Evolutionary conservation across 768 basidiomycete species (phyloP), one percentile per base, ranked within the genome.

Genomic region (Hortiboletus campestris): DNA sequence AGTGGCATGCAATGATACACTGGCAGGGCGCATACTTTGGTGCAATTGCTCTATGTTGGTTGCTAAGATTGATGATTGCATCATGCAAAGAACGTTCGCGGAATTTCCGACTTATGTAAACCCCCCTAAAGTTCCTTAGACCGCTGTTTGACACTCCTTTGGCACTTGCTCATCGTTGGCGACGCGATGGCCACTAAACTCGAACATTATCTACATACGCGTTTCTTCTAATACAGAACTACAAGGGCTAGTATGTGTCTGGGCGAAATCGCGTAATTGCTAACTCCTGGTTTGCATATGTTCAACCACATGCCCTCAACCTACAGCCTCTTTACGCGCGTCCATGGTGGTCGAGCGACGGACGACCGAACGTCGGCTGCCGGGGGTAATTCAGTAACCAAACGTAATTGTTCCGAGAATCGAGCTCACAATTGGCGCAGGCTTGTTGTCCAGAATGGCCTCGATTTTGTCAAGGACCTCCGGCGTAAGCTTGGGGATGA

Each of bases 401-500:
- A 36, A 39, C 10, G n/a, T n/a, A n/a, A n/a, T 11, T 9, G 3
- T 7, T 28, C 14, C 7, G 12, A 43, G 16, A 36, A 11, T 34
- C 43, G 16, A 22, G 25, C 74, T 61, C 49, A 75, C 74, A 7
- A 63, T 60, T 2, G 65, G 51, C 4, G 63, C 50, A 20, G 71
- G 70, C 52, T 64, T 72, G 76, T 70, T 78, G 66, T 75, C 71
- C 44, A 85, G 63, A 55, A 85, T 80, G 6, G 67, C 67, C 51
- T 85, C 84, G 43, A 85, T 78, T 68, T 79, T 78, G 38, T 73
- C 66, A 31, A 79, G 50, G 42, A 85, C 61, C 48, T 82, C 78
- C 13, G 76, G 73, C 9, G 81, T 83, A 32, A 84, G 60, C 69
- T 83, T 84, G 34, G 79, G 77, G 59, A 83, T 69, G 50, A 84